These are phyloP conservation scores for Aspergillus jensenii DNA, from an alignment of 2,329 filamentous ascomycete species.

Conservation along the genomic window DNA sequence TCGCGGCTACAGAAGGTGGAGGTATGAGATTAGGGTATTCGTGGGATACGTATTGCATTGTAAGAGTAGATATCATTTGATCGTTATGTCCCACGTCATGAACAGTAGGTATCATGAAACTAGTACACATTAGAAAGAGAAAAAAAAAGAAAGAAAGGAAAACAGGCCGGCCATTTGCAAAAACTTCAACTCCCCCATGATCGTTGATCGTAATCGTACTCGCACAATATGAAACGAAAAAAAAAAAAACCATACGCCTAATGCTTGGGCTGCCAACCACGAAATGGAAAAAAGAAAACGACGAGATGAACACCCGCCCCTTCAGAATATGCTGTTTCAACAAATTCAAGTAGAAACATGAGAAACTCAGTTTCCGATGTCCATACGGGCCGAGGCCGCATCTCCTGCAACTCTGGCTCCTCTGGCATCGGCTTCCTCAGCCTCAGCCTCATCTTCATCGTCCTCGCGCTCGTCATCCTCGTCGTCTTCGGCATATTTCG, in stretches of 20 bases:
- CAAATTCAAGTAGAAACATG: background rate
- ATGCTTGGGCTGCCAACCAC: slow-evolving; percentile 14
- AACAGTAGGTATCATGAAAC: slow-evolving; percentile 15
- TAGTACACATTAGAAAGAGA: slow-evolving; percentile 25
- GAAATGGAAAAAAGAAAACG: slow-evolving; percentile 4
- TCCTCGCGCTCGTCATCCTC: slow-evolving; percentile 56
- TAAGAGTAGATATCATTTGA: slow-evolving; percentile 3
- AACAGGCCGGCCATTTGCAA: slow-evolving; percentile 25
- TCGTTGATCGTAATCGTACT: slow-evolving; percentile 27
- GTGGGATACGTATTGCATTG: background rate
- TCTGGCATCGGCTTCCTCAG: slow-evolving; percentile 14
- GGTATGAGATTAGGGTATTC: background rate
- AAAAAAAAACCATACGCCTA: slow-evolving; percentile 27
- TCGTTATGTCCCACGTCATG: slow-evolving; percentile 12
- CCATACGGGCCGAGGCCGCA: slow-evolving; percentile 37
- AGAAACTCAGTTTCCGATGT: slow-evolving; percentile 31
- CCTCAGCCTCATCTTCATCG: slow-evolving; percentile 36
- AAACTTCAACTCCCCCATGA: slow-evolving; percentile 25
- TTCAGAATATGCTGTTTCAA: background rate
- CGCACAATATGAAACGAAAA: slow-evolving; percentile 25
- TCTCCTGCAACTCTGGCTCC: slow-evolving; percentile 26
- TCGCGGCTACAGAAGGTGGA: slow-evolving; percentile 28
- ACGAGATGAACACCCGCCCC: slow-evolving; percentile 1
- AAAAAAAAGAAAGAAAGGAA: slow-evolving; percentile 19
- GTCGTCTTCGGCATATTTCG: slow-evolving; percentile 71